Base-by-base conservation (phyloP, 768 basidiomycete species). In the Boletellus sp. region DNA sequence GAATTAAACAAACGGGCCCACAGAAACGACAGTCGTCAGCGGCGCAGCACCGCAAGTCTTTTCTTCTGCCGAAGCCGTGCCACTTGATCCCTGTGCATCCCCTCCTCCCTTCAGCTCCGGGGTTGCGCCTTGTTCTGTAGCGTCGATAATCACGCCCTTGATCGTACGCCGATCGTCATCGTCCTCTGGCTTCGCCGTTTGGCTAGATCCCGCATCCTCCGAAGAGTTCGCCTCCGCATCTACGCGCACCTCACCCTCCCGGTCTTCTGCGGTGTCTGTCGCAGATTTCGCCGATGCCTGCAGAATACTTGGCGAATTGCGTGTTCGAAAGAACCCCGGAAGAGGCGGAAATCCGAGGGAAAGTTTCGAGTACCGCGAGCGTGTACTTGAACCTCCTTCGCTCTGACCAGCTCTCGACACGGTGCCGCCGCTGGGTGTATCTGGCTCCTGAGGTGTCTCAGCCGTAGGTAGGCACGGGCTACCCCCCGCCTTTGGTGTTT, bases 291-390 rank as follows among this genome's bases (percentile, higher is more conserved):
- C 54, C 34, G 62, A 58, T 24, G 62, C 45, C 19, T 56, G 63
- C 19, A 62, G 61, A 45, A 57, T 49, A 43, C 62, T 72, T 17
- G 82, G 78, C 26, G 82, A 77, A 62, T 85, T 78, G 42, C 84
- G 79, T 19, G 76, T 72, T 33, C 85, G 79, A 47, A 83, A 71
- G 63, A 87, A 80, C 24, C 78, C 83, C 39, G 84, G 73, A 34
- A 87, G 75, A 6, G 84, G 80, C 42, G 79, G 76, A 54, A 86
- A 76, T 55, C 74, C 80, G 57, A 83, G 77, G 43, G 68, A 65
- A 40, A 68, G 55, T 44, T 68, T 68, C 42, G 70, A 83, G 81
- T 70, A 69, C 37, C 64, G 65, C 36, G 65, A 63, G 19, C 55
- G 47, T 16, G 66, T 48, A 15, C 45, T 41, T 12, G 52, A 34